Conservation (phyloP, 2,329 filamentous ascomycete genomes). For the Metarhizium robertsii region DNA sequence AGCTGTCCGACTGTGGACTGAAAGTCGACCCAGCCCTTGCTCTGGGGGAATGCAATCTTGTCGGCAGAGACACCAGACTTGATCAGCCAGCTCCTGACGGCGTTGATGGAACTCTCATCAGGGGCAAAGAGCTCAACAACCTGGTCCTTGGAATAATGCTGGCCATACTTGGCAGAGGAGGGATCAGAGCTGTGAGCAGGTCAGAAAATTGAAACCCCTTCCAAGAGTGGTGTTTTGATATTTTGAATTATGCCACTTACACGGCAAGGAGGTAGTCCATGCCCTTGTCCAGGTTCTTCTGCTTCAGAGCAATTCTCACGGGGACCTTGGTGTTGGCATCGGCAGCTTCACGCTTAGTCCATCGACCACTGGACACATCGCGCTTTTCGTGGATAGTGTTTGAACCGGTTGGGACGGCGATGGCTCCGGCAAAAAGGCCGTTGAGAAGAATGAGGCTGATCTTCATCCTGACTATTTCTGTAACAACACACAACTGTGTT, state of each 20-base stretch:
- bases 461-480: too few species aligned
- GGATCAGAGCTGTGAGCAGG: conserved; percentile 25
- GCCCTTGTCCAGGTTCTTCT: conserved; percentile 33
- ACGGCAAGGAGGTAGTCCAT: conserved; percentile 34
- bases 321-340: conserved; percentile 17
- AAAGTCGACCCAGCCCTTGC: conserved; percentile 44
- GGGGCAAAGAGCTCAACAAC: conserved; percentile 34
- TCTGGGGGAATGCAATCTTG: conserved; percentile 39
- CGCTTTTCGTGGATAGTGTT: too few species aligned
- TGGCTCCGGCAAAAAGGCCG: too few species aligned
- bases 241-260: conserved; percentile 4
- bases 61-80: conserved; percentile 37
- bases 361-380: too few species aligned
- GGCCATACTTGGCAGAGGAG: conserved; percentile 33
- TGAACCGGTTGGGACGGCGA: too few species aligned
- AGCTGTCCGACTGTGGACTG: conserved; percentile 43
- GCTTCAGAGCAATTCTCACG: conserved; percentile 33
- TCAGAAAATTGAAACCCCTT: background rate
- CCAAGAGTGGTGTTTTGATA: too few species aligned
- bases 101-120: conserved; percentile 33
- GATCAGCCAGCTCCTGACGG: conserved; percentile 44
- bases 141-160: conserved; percentile 35
- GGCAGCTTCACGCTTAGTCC: conserved; percentile 7
- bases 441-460: too few species aligned
- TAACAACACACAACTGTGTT: too few species aligned